A percentile compares a stretch with the other conserved stretches of the same genome.
Conservation (phyloP, 2,329 filamentous ascomycete species). For the Penicillium sp. region DNA sequence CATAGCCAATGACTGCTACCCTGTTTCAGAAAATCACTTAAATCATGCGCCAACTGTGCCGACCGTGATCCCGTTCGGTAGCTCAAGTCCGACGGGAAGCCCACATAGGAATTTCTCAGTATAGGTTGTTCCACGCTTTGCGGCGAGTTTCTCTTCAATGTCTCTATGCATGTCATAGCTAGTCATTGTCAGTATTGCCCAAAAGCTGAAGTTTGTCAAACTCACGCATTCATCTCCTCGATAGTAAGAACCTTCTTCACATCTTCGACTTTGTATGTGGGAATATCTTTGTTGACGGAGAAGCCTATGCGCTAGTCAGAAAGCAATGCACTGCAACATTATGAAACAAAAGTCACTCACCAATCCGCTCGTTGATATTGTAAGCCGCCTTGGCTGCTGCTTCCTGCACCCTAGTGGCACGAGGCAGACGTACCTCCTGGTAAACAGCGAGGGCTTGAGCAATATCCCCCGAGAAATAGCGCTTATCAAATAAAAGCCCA, state of each 20-base stretch:
- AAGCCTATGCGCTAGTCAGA: slow-evolving; percentile 49
- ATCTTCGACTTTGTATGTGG: slow-evolving; percentile 62
- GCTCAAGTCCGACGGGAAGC: slow-evolving; percentile 48
- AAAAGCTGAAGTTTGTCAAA: slow-evolving; percentile 10
- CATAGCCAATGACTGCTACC: neutral
- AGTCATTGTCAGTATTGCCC: neutral
- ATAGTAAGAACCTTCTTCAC: slow-evolving; percentile 63
- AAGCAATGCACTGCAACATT: neutral
- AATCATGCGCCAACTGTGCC: slow-evolving; percentile 10
- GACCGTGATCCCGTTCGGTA: slow-evolving; percentile 31
- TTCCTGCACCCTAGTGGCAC: slow-evolving; percentile 56
- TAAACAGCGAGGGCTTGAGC: slow-evolving; percentile 51
- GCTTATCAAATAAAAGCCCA: slow-evolving; percentile 58
- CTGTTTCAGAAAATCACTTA: neutral
- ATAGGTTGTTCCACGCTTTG: slow-evolving; percentile 30
- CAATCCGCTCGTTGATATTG: slow-evolving; percentile 64
- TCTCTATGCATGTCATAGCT: slow-evolving; percentile 61
- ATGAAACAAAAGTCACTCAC: slow-evolving; percentile 29
- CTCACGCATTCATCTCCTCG: slow-evolving; percentile 66
- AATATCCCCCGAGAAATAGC: slow-evolving; percentile 51
- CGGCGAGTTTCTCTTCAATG: slow-evolving; percentile 50
- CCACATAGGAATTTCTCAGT: slow-evolving; percentile 43
- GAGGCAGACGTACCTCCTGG: slow-evolving; percentile 53
- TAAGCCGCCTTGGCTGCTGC: slow-evolving; percentile 58
- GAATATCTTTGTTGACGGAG: slow-evolving; percentile 57